Evolutionary conservation across 805 yeast species (phyloP), one percentile per base, ranked within the genome.

Genomic region (Candida glaebosa): DNA sequence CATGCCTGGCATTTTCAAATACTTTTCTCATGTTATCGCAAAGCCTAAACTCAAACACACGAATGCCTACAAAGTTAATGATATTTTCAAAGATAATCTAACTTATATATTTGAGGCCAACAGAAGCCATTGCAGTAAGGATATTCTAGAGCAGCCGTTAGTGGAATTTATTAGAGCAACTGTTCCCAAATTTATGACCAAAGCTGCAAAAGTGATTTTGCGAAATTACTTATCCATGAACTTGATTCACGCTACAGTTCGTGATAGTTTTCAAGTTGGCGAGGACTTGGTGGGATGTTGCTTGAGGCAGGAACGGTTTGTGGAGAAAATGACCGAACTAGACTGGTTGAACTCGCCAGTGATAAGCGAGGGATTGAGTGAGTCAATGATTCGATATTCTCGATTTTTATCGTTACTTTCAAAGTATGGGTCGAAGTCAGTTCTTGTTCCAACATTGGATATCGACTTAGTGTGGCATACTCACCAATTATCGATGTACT

Each of bases 391-490:
- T 15, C 19, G 46, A 33, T 42, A 42, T 20, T 20, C 20, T 5
- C 20, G 43, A 14, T 45, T 45, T 34, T 30, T 38, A n/a, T 17
- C 18, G 14, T n/a, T 42, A n/a, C 22, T 42, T 18, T 18, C 18
- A 3, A 9, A 15, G 10, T 10, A 18, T 16, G 34, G 25, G 7
- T 4, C 16, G 15, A 19, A 26, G 12, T 35, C 25, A 16, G 38
- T 43, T 18, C 26, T 46, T 8, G 47, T 46, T 8, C 47, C 47
- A 7, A 46, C 45, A 5, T 31, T 46, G 18, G 47, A 46, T 31
- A 46, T 46, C 14, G 47, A 44, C 31, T 37, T 44, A 18, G 25
- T 44, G 20, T 46, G 50, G 47, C 47, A 46, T 33, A 43, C 49
- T 3, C 49, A 43, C 24, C 46, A 43, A 25, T 25, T 45, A 8